Percentiles rank a stretch among this genome's conserved stretches.
Conservation (phyloP, 306 rosid genomes). For the Cajanus cajan region DNA sequence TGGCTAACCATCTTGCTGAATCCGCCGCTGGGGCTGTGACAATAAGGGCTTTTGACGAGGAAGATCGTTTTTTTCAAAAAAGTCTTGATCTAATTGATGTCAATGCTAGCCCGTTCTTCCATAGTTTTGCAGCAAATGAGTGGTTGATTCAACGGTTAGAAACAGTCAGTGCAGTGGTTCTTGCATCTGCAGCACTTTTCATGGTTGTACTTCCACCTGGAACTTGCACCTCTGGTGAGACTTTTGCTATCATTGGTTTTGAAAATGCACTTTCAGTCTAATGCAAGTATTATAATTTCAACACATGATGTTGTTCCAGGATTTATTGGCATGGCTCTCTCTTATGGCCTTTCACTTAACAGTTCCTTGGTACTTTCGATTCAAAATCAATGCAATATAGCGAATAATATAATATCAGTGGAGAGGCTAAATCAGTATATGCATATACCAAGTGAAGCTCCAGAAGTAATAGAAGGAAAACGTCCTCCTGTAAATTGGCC, state of each 20-base stretch:
- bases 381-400: slow-evolving; percentile 68
- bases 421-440: slow-evolving; percentile 82
- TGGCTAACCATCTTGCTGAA: slow-evolving; percentile 82
- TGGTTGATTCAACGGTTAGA: slow-evolving; percentile 83
- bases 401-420: slow-evolving; percentile 79
- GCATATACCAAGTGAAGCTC: slow-evolving; percentile 80
- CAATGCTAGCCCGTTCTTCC: slow-evolving; percentile 77
- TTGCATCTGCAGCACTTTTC: slow-evolving; percentile 63
- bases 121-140: slow-evolving; percentile 71
- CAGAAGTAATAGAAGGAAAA: slow-evolving; percentile 62
- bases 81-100: slow-evolving; percentile 57
- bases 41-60: slow-evolving; percentile 81
- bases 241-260: neutral
- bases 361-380: slow-evolving; percentile 59
- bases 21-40: slow-evolving; percentile 84
- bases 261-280: neutral
- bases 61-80: slow-evolving; percentile 62
- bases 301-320: slow-evolving; percentile 45
- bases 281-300: neutral
- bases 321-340: slow-evolving; percentile 88
- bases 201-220: slow-evolving; percentile 82
- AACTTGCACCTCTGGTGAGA: slow-evolving; percentile 63
- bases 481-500: slow-evolving; percentile 79
- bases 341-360: slow-evolving; percentile 86
- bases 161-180: slow-evolving; percentile 60